These are phyloP conservation scores for Phaeodactylum tricornutum DNA, from an alignment of 108 stramenopile species.

Conservation along the genomic window DNA sequence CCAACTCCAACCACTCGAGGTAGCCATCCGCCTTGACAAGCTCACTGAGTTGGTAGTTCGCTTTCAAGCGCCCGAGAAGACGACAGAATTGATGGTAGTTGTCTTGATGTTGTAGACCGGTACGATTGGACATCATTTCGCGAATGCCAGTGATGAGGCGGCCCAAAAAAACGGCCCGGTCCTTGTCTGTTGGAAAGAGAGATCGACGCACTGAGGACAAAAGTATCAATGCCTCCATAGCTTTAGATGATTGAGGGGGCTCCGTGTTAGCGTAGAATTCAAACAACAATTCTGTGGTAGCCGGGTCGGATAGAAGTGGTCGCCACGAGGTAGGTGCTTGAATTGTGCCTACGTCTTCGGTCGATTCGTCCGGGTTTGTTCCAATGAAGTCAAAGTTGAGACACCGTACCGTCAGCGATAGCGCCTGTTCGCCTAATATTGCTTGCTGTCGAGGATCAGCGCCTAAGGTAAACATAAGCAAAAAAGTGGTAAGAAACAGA, in stretches of 20 bases:
- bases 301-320: slow-evolving; percentile 73
- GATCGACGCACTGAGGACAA: slow-evolving; percentile 83
- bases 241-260: slow-evolving; percentile 81
- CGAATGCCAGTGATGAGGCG: slow-evolving; percentile 81
- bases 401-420: slow-evolving; percentile 80
- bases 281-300: slow-evolving; percentile 82
- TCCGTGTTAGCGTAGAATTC: slow-evolving; percentile 94
- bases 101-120: slow-evolving; percentile 91
- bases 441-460: slow-evolving; percentile 66
- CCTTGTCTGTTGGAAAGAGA: slow-evolving; percentile 91
- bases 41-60: slow-evolving; percentile 95
- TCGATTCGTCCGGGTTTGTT: slow-evolving; percentile 95
- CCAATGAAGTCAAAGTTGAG: slow-evolving; percentile 97
- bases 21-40: slow-evolving; percentile 90
- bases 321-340: slow-evolving; percentile 95
- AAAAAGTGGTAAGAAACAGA: neutral
- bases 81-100: slow-evolving; percentile 98
- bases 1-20: slow-evolving; percentile 89
- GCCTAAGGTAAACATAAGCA: slow-evolving; percentile 19
- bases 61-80: slow-evolving; percentile 91
- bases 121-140: slow-evolving; percentile 80
- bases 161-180: slow-evolving; percentile 83
- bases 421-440: slow-evolving; percentile 76
- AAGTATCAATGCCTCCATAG: slow-evolving; percentile 90
- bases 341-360: slow-evolving; percentile 96